Base-by-base conservation (phyloP, 176 grass and related monocot genomes). In the Zea luxurians region DNA sequence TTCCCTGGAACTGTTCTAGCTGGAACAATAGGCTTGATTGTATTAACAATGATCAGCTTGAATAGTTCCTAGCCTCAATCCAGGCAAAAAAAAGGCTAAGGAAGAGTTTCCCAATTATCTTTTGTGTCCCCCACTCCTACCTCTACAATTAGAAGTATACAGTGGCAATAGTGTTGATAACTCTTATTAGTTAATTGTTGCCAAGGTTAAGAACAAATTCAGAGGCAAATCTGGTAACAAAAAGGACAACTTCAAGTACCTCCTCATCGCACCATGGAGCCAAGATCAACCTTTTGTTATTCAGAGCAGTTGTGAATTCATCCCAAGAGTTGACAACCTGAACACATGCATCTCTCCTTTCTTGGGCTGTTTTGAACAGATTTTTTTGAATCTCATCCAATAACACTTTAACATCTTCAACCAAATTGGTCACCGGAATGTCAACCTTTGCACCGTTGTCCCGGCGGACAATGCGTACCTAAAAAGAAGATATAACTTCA, bases 181-280 rank as follows among this genome's bases (percentile, higher is more conserved):
- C 35, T 34, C 12, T 9, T 54, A 18, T 37, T 70, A 70, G 35
- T 61, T 63, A 61, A 66, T 42, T 46, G 20, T 66, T 5, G 11
- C 36, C 34, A 47, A 12, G 8, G 12, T 53, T 66, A 13, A 18
- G 21, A 68, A 64, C 9, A 0, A 20, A 21, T 58, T 18, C 8
- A 80, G 18, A 46, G 13, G 17, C 9, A 55, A 16, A 37, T 18
- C 18, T 73, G 8, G 50, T 13, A 74, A 59, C 67, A 41, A 47
- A 17, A 37, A 72, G 15, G 2, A 12, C 3, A 42, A 42, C 86
- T 49, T 58, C 41, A 68, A 35, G 65, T 82, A 93, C 91, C 91
- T 89, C 87, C 71, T 93, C 87, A 80, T 93, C 90, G 71, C 90
- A 93, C 87, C 90, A 93, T 49, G 90, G 90, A 76, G 90, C 90